phyloP scores from a whole-genome alignment of 495 filamentous ascomycete genomes.

The Penicillium cinerascens region DNA sequence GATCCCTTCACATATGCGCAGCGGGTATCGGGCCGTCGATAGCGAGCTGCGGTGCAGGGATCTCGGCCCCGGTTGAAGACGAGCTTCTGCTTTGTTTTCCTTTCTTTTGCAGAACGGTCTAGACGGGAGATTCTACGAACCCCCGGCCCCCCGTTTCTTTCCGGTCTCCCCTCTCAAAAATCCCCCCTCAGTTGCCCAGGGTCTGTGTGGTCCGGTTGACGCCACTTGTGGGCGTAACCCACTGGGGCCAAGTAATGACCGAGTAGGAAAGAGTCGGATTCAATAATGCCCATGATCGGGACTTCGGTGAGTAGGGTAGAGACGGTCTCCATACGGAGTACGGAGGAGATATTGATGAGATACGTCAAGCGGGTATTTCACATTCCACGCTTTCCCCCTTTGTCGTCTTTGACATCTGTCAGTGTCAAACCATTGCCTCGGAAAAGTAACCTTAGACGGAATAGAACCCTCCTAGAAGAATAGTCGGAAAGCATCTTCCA shows the following conservation, averaged over 20 bases:
- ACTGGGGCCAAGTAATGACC: slow-evolving; percentile 2
- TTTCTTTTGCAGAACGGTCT: not conserved
- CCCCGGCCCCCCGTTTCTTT: slow-evolving; percentile 11
- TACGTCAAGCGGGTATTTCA: too few species aligned
- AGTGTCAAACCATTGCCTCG: not conserved
- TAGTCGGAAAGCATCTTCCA: too few species aligned
- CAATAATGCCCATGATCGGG: not conserved
- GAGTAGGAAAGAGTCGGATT: not conserved
- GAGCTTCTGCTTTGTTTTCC: too few species aligned
- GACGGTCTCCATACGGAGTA: too few species aligned
- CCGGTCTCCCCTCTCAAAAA: slow-evolving; percentile 4
- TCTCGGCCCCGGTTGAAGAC: slow-evolving; percentile 6
- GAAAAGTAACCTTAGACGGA: too few species aligned
- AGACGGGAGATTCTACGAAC: too few species aligned
- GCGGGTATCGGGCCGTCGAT: slow-evolving; percentile 37
- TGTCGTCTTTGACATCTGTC: slow-evolving; percentile 17
- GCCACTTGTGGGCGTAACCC: slow-evolving; percentile 7
- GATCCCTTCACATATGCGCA: slow-evolving; percentile 23
- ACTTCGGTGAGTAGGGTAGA: too few species aligned
- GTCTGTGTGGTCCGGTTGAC: slow-evolving; percentile 1
- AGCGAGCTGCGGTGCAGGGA: slow-evolving; percentile 31
- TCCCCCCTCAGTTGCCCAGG: not conserved
- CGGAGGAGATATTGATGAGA: not conserved
- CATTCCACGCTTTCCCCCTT: slow-evolving; percentile 1
- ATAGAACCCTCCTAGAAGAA: too few species aligned